These are phyloP conservation scores for Xerocomellus amylosporus DNA, from an alignment of 768 basidiomycete genomes.

Conservation along the genomic window DNA sequence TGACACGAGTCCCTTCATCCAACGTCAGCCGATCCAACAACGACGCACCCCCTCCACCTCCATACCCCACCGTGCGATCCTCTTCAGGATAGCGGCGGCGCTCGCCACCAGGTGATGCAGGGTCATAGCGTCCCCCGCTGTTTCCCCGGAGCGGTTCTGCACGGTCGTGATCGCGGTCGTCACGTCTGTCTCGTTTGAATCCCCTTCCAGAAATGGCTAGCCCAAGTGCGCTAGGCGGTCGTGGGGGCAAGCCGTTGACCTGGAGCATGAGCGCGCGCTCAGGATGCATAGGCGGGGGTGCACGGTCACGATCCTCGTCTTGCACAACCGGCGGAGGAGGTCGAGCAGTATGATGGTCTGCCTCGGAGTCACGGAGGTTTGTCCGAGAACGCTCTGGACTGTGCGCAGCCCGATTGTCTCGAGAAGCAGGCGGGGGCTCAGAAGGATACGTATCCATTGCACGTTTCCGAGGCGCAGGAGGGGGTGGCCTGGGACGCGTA, in stretches of 20 bases:
- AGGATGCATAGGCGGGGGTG: conserved; percentile 26
- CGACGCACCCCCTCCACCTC: conserved; percentile 29
- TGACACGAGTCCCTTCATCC: conserved; percentile 12
- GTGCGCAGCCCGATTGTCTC: conserved; percentile 8
- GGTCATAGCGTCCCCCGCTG: background rate
- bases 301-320: conserved; percentile 12
- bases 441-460: conserved; percentile 4
- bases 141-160: conserved; percentile 20
- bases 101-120: conserved; percentile 17
- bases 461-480: conserved; percentile 11
- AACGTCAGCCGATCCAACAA: conserved; percentile 39
- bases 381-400: conserved; percentile 8
- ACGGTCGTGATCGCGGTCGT: conserved; percentile 20
- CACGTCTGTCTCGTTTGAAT: conserved; percentile 21
- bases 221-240: conserved; percentile 20
- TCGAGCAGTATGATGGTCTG: background rate
- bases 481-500: conserved; percentile 1
- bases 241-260: conserved; percentile 27
- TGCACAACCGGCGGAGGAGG: background rate
- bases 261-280: conserved; percentile 33
- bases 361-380: conserved; percentile 10
- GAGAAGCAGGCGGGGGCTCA: conserved; percentile 3
- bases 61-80: background rate
- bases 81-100: conserved; percentile 17
- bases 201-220: conserved; percentile 15